These are phyloP conservation scores for Fomitopsis betulina DNA, from an alignment of 1,284 basidiomycete genomes.

Conservation along the genomic window DNA sequence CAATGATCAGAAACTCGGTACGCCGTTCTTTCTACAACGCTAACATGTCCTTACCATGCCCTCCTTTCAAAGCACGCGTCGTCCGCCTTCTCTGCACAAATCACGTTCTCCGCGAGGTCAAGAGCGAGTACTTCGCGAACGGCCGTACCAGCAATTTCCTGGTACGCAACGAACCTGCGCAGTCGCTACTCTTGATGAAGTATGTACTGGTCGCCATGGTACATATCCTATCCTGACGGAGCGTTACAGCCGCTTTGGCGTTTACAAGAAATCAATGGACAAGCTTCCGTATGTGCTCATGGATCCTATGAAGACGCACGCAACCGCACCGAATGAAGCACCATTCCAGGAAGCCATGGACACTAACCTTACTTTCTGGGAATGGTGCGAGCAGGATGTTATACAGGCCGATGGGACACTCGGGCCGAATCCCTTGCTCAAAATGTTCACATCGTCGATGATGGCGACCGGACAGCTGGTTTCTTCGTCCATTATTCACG, in stretches of 20 bases:
- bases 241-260: slow-evolving; percentile 2
- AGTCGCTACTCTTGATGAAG: slow-evolving; percentile 4
- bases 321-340: background rate
- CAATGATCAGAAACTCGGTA: slow-evolving; percentile 9
- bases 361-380: slow-evolving; percentile 6
- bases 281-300: slow-evolving; percentile 8
- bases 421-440: slow-evolving; percentile 4
- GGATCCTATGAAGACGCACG: slow-evolving; percentile 7
- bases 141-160: slow-evolving; percentile 5
- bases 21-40: background rate
- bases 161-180: slow-evolving; percentile 5
- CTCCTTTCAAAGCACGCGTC: slow-evolving; percentile 3
- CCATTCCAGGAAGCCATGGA: slow-evolving; percentile 9
- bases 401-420: slow-evolving; percentile 8
- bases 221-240: background rate
- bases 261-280: slow-evolving; percentile 6
- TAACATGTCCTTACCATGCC: background rate
- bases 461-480: slow-evolving; percentile 8
- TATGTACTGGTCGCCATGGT: background rate
- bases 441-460: slow-evolving; percentile 10
- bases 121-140: slow-evolving; percentile 9
- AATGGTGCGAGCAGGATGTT: slow-evolving; percentile 11
- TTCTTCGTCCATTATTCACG: slow-evolving; percentile 7
- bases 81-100: slow-evolving; percentile 9
- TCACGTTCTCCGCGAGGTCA: slow-evolving; percentile 10